phyloP scores from a whole-genome alignment of 805 yeast species.

The Wickerhamiella vanderwaltii region DNA sequence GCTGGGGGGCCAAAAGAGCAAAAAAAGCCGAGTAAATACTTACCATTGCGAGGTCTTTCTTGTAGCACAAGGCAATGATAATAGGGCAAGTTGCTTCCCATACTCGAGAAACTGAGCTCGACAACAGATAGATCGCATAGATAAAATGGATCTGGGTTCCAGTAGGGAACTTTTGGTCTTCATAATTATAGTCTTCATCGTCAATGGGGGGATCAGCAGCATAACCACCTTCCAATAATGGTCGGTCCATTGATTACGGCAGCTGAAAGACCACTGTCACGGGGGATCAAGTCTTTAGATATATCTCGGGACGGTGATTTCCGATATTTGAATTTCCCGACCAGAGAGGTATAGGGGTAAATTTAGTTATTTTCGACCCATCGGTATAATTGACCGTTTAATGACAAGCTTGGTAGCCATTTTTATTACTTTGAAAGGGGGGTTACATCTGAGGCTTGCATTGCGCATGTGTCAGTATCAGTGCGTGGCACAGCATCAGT shows the following conservation, averaged over 20 bases:
- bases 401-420: too few relatives aligned
- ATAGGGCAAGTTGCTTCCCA: slow-evolving; percentile 17
- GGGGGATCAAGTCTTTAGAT: background rate
- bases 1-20: slow-evolving; percentile 1
- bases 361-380: background rate
- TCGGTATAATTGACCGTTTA: too few relatives aligned
- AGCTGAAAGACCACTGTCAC: background rate
- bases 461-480: too few relatives aligned
- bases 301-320: background rate
- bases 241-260: slow-evolving; percentile 17
- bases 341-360: background rate
- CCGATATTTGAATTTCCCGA: too few relatives aligned
- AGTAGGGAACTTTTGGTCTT: slow-evolving; percentile 20
- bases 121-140: slow-evolving; percentile 14
- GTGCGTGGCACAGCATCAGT: too few relatives aligned
- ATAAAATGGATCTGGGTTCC: slow-evolving; percentile 20
- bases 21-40: slow-evolving; percentile 16
- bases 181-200: slow-evolving; percentile 22
- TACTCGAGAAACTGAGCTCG: slow-evolving; percentile 13
- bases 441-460: too few relatives aligned
- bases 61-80: slow-evolving; percentile 14
- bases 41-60: slow-evolving; percentile 13
- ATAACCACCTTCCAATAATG: slow-evolving; percentile 12
- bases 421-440: too few relatives aligned
- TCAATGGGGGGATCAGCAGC: slow-evolving; percentile 24